These are phyloP conservation scores for Candida nitratophila DNA, from an alignment of 805 yeast species.

Conservation along the genomic window DNA sequence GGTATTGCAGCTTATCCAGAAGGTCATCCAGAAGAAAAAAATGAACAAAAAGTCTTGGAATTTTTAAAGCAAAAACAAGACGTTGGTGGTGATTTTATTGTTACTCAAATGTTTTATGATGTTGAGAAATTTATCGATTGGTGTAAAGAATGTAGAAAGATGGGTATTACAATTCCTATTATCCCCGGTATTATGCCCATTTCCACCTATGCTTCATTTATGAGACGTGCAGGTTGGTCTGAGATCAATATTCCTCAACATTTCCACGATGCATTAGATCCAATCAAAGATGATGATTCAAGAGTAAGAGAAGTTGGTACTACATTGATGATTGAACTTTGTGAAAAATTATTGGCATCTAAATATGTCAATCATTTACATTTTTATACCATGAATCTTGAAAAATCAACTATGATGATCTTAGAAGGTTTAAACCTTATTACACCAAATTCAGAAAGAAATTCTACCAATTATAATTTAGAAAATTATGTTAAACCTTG, in stretches of 20 bases:
- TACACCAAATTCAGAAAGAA: constrained; percentile 16
- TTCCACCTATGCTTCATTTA: constrained; percentile 85
- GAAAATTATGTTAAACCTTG: constrained; percentile 53
- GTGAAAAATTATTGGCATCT: constrained; percentile 60
- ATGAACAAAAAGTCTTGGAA: constrained; percentile 41
- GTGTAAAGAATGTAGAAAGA: constrained; percentile 64
- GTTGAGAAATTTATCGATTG: constrained; percentile 77
- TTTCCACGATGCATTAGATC: constrained; percentile 64
- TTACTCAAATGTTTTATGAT: constrained; percentile 97
- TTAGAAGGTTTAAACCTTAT: constrained; percentile 63
- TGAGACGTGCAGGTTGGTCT: constrained; percentile 94
- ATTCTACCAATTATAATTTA: constrained; percentile 7
- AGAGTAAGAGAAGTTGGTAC: constrained; percentile 83
- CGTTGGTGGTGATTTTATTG: constrained; percentile 88
- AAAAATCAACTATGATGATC: constrained; percentile 82
- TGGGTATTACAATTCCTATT: constrained; percentile 78
- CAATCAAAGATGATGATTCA: constrained; percentile 85
- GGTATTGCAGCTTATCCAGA: constrained; percentile 98
- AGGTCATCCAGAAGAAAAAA: constrained; percentile 87
- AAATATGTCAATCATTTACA: constrained; percentile 82
- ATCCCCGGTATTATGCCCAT: constrained; percentile 99
- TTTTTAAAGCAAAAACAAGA: constrained; percentile 84
- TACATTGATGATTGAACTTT: constrained; percentile 76
- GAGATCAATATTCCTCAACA: constrained; percentile 71
- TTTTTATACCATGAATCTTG: constrained; percentile 96